Base-by-base conservation (phyloP, 768 basidiomycete genomes). In the Calocybe indica region DNA sequence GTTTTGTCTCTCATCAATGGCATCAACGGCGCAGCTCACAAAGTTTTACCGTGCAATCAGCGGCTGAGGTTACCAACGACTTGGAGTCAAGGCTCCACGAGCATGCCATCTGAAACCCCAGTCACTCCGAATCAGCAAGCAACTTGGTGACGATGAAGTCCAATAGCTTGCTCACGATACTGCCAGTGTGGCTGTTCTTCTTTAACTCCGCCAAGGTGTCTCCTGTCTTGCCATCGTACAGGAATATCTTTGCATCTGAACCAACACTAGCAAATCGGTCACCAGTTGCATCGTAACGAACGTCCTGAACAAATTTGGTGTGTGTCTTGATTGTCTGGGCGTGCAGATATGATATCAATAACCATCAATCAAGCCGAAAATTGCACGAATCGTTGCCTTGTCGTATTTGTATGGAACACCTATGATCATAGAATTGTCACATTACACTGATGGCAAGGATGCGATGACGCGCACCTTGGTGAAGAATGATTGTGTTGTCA, bases 151-250 rank as follows among this genome's bases (percentile, higher is more conserved):
- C 36, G 33, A 11, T 6, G 2, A 45, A 5, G 10, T 22, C 1
- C 42, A 32, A 15, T n/a, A 8, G 7, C 12, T 30, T 33, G 45
- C 86, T 55, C 62, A 90, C 88, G 47, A 88, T 80, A 55, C 76
- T 83, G 39, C 88, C 89, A 58, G 78, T 82, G 62, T 92, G 89
- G 3, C 79, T 76, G 52, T 61, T 76, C 47, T 85, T 83, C 9
- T 75, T 74, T 43, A 93, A 59, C 55, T 91, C 89, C 12, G 71
- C 75, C 14, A 85, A 53, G 3, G 81, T 82, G 28, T 95, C 89
- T 1, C 93, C 94, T 1, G 80, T 83, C 63, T 88, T 87, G 28
- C 95, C 95, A 48, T 94, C 90, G 61, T 94, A 95, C 9, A 97
- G 57, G 70, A 96, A 88, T 14, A 88, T 67, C 69, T 86, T 95